Evolutionary conservation across 176 grass and related monocot genomes (phyloP).

Genomic region (Metroxylon sagu): DNA sequence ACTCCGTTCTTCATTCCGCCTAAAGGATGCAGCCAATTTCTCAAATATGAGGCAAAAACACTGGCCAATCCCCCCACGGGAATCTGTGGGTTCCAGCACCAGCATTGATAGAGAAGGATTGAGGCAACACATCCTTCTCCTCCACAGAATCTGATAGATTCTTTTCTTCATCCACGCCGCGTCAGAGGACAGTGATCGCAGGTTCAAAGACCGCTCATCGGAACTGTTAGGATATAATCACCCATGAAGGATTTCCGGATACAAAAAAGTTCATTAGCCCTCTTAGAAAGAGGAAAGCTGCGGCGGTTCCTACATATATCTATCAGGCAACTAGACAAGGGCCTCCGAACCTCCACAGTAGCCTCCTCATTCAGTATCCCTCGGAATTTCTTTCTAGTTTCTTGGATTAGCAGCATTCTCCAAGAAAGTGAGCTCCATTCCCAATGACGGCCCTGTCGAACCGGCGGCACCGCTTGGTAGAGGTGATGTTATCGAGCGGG

Average conservation of each 20-base stretch:
- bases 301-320: slow-evolving; percentile 59
- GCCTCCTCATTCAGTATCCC: slow-evolving; percentile 31
- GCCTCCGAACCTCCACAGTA: slow-evolving; percentile 37
- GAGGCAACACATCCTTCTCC: slow-evolving; percentile 31
- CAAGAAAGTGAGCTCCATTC: no score
- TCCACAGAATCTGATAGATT: slow-evolving; percentile 19
- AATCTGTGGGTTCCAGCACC: slow-evolving; percentile 67
- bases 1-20: slow-evolving; percentile 26
- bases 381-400: slow-evolving; percentile 29
- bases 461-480: slow-evolving; percentile 53
- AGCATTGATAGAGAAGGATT: slow-evolving; percentile 50
- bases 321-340: slow-evolving; percentile 86
- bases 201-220: slow-evolving; percentile 57
- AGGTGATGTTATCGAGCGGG: slow-evolving; percentile 65
- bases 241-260: slow-evolving; percentile 36
- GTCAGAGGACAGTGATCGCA: slow-evolving; percentile 49
- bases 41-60: slow-evolving; percentile 29
- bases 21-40: slow-evolving; percentile 34
- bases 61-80: slow-evolving; percentile 40
- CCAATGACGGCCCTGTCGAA: slow-evolving; percentile 40
- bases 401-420: no score
- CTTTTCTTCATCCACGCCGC: slow-evolving; percentile 67
- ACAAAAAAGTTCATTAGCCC: slow-evolving; percentile 51
- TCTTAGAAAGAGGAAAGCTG: slow-evolving; percentile 22
- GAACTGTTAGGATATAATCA: slow-evolving; percentile 36